These are phyloP conservation scores for Plantago rigida DNA, from an alignment of 305 asterid genomes.

Conservation along the genomic window DNA sequence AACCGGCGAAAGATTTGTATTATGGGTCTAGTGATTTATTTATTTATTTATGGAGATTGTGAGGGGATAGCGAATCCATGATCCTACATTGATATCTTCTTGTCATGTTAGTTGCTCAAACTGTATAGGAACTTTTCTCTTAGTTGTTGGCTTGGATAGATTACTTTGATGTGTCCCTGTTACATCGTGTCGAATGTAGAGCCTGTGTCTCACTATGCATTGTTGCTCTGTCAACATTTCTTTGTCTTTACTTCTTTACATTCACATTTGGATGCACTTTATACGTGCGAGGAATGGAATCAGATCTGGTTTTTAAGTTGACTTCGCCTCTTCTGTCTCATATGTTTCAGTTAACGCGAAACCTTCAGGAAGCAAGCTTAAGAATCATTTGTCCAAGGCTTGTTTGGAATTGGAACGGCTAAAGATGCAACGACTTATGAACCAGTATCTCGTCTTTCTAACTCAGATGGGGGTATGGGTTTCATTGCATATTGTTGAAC, in stretches of 20 bases:
- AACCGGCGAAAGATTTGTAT: too few relatives aligned
- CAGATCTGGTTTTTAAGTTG: constrained; percentile 14
- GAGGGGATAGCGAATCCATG: too few relatives aligned
- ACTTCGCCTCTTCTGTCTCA: constrained; percentile 16
- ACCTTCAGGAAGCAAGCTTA: constrained; percentile 48
- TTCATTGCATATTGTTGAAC: constrained; percentile 14
- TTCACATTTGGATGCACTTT: constrained; percentile 15
- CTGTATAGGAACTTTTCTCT: not conserved
- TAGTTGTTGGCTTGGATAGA: constrained; percentile 1
- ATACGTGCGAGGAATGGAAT: constrained; percentile 11
- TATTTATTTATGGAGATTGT: too few relatives aligned
- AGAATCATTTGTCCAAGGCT: constrained; percentile 39
- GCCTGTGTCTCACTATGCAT: constrained; percentile 3
- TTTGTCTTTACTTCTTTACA: not conserved
- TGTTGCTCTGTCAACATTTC: constrained; percentile 1
- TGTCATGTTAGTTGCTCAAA: not conserved
- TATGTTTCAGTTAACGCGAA: constrained; percentile 48
- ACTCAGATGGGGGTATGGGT: constrained; percentile 55
- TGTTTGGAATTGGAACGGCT: constrained; percentile 43
- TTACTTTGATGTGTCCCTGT: not conserved
- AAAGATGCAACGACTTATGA: constrained; percentile 53
- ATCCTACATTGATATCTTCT: too few relatives aligned
- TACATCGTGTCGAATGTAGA: constrained; percentile 6
- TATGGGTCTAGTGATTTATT: too few relatives aligned
- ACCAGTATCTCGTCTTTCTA: constrained; percentile 55